Evolutionary conservation across 2,329 filamentous ascomycete genomes (phyloP), one percentile per base, ranked within the genome.

Genomic region (Fusarium algeriense): DNA sequence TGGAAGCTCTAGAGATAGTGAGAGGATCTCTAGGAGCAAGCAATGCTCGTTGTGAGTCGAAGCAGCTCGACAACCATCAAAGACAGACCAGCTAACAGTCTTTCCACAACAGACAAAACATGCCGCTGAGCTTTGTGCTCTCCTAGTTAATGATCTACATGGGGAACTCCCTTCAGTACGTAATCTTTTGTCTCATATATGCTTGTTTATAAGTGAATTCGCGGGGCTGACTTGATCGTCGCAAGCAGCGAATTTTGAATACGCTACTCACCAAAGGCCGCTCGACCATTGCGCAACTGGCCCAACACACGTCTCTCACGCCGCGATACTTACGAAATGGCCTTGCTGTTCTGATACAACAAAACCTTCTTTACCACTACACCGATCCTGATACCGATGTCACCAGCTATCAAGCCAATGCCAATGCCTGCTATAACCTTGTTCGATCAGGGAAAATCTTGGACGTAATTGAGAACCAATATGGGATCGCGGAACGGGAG

Each of bases 131-230:
- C 93, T 98, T 79, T 97, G 94, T 85, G 89, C 91, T 84, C 90
- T 97, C 80, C 88, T 98, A 70, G 91, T 98, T 71, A 91, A 94
- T 79, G 94, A 98, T 80, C 87, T 93, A 65, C 95, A 96, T 81
- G 96, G 96, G 79, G 93, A 97, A 83, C 90, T 98, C 64, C 94
- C 94, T 69, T 93, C 94, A 80, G 95, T 98, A 92, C 78, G 92
- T 85, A 35, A 57, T 40, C 50, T 62, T 41, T 56, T 64, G 69
- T 75, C 60, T 53, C 34, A 49, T 37, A 48, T 55, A 38, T 44
- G 38, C 48, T 59, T 53, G 26, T 35, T 61, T 53, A 20, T 60
- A 45, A 60, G 44, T 62, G 57, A 50, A 45, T 71, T 71, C 70
- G 73, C 53, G 71, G 71, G 73, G 73, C 79, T 80, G 67, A 80